Base-by-base conservation (phyloP, 305 asterid genomes). In the Solanum aculeatissimum region DNA sequence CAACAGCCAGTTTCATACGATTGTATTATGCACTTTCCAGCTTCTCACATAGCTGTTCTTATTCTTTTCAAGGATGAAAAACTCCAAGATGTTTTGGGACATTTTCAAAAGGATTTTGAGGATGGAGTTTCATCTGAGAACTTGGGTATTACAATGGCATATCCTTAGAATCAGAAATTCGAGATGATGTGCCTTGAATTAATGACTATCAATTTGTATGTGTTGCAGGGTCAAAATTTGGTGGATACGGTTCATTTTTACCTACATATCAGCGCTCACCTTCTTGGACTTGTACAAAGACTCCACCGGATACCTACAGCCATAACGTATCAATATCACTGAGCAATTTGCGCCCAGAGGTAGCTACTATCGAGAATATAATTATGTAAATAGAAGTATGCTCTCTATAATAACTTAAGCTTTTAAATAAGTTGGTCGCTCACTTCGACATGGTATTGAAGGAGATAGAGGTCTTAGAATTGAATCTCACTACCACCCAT, bases 221-320 rank as follows among this genome's bases (percentile, higher is more conserved):
- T 89, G 27, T 75, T 85, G 58, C 92, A 95, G 98, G 99, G 84
- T 92, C 99, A 63, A 95, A 94, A 90, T 97, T 88, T 89, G 99
- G 99, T 27, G 97, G 95, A 78, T 97, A 95, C 80, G 99, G 99
- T 88, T 95, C 99, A 12, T 97, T 97, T 89, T 92, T 97, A 83
- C 99, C 99, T 82, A 86, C 97, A 74, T 87, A 94, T 89, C 98
- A 92, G 89, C 93, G 98, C 45, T 93, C 98, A 51, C 99, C 98
- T 74, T 89, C 94, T 74, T 87, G 89, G 93, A 86, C 97, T 74
- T 94, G 87, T 83, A 81, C 94, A 62, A 91, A 74, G 91, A 91
- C 92, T 88, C 91, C 97, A 40, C 87, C 90, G 0, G 93, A 92
- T 85, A 91, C 83, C 85, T 84, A 27, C 86, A 90, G 85, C 88